These are phyloP conservation scores for Oryza glumipatula DNA, from an alignment of 176 grass and related monocot genomes.

Conservation along the genomic window DNA sequence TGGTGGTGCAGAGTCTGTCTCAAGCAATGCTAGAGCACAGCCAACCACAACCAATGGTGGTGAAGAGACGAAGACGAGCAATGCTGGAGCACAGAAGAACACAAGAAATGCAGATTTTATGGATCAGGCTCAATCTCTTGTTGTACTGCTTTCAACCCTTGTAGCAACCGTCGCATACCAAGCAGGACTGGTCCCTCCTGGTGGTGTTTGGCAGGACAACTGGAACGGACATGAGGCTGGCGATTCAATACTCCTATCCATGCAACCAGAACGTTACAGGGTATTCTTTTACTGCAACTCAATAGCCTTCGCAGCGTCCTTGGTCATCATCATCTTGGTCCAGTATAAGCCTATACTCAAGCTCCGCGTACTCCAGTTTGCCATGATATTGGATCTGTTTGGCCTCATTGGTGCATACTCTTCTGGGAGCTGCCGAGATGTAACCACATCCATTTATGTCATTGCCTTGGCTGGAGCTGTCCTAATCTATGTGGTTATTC, in stretches of 20 bases:
- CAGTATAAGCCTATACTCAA: neutral
- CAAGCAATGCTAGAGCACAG: no score
- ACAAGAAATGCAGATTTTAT: neutral
- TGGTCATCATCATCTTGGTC: slow-evolving; percentile 39
- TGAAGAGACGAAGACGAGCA: no score
- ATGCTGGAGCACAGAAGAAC: no score
- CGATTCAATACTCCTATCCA: slow-evolving; percentile 19
- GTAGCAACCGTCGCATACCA: slow-evolving; percentile 45
- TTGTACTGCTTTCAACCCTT: slow-evolving; percentile 36
- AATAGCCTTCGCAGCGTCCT: slow-evolving; percentile 38
- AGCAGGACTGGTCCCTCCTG: slow-evolving; percentile 33
- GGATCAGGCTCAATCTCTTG: neutral
- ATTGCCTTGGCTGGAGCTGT: slow-evolving; percentile 7
- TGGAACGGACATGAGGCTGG: neutral
- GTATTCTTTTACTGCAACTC: slow-evolving; percentile 49
- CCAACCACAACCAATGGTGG: no score
- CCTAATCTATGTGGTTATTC: slow-evolving; percentile 26
- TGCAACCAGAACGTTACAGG: neutral
- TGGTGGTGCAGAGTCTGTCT: no score
- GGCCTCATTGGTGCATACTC: slow-evolving; percentile 49
- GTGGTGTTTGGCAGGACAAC: slow-evolving; percentile 33
- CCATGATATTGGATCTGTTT: slow-evolving; percentile 35
- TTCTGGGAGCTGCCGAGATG: slow-evolving; percentile 15
- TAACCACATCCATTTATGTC: slow-evolving; percentile 26
- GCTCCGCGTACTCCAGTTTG: neutral